These are phyloP conservation scores for Blastobotrys petasosporus DNA, from an alignment of 1,139 yeast genomes.

Conservation along the genomic window DNA sequence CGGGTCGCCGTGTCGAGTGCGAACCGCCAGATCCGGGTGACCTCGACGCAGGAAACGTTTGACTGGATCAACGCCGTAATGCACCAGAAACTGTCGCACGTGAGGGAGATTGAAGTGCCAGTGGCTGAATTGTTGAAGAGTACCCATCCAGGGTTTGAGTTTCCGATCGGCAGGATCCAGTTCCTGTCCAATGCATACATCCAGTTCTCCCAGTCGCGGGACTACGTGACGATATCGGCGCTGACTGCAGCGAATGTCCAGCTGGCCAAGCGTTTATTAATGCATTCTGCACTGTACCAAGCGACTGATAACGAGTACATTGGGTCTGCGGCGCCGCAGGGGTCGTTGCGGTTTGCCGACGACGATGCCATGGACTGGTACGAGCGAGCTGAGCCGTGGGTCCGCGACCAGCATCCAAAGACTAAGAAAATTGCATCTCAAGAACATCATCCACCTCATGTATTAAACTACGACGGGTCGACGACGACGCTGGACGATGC, in stretches of 20 bases:
- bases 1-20: constrained; percentile 41
- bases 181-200: constrained; percentile 30
- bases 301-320: constrained; percentile 19
- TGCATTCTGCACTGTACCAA: constrained; percentile 20
- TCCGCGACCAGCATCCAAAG: constrained; percentile 22
- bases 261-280: constrained; percentile 27
- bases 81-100: constrained; percentile 22
- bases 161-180: constrained; percentile 27
- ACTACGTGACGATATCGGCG: constrained; percentile 18
- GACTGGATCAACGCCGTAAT: constrained; percentile 35
- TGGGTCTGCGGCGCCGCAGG: constrained; percentile 18
- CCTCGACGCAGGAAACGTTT: constrained; percentile 33
- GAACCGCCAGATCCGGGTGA: constrained; percentile 34
- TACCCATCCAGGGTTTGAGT: neutral
- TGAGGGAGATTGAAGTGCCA: constrained; percentile 22
- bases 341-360: constrained; percentile 22
- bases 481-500: neutral
- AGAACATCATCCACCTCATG: no score
- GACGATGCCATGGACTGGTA: constrained; percentile 32
- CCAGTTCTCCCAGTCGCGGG: constrained; percentile 17
- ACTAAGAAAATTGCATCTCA: neutral
- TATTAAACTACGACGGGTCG: neutral
- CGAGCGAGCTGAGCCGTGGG: constrained; percentile 28
- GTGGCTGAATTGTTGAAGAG: constrained; percentile 16
- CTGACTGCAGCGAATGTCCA: constrained; percentile 17